Evolutionary conservation across 805 yeast species (phyloP), one percentile per base, ranked within the genome.

Genomic region (Saccharomycopsis sp.): DNA sequence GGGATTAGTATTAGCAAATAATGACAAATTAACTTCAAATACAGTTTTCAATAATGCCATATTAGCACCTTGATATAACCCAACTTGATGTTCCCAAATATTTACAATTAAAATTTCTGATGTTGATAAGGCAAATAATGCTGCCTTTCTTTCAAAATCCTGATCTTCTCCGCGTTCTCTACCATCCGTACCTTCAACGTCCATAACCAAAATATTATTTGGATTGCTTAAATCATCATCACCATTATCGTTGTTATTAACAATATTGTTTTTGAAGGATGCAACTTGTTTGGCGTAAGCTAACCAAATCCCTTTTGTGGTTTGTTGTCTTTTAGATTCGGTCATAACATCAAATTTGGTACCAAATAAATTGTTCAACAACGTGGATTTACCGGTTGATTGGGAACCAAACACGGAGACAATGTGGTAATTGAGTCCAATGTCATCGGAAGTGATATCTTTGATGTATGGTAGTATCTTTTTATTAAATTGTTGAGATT

Each of bases 141-240:
- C 97, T 1, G 96, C 89, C 55, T 93, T 93, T 47, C 98, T 75
- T 64, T 93, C 98, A 62, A 93, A 93, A 64, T 93, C 98, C 63
- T 93, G 97, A 63, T 93, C 97, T 56, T 93, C 98, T 21, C 97
- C 97, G 45, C 97, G 75, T 64, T 93, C 98, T 49, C 96, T 75
- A 40, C 98, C 53, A 65, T 93, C 98, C 1, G 97, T 89, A 40
- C 98, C 98, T 65, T 93, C 98, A n/a, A 93, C 97, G 59, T 93
- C 98, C 74, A 93, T 74, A 2, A 93, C 94, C 50, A 86, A 72
- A 8, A 87, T 68, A 51, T 51, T 47, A 14, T 55, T 47, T 34
- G 56, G 56, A 4, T 51, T 40, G 3, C 45, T 41, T 4, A 40
- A 28, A 22, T 61, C 58, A 16, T 41, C 17, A 11, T 38, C 41